Evolutionary conservation across 805 yeast genomes (phyloP), one percentile per base, ranked within the genome.

Genomic region (Suhomyces sp.): DNA sequence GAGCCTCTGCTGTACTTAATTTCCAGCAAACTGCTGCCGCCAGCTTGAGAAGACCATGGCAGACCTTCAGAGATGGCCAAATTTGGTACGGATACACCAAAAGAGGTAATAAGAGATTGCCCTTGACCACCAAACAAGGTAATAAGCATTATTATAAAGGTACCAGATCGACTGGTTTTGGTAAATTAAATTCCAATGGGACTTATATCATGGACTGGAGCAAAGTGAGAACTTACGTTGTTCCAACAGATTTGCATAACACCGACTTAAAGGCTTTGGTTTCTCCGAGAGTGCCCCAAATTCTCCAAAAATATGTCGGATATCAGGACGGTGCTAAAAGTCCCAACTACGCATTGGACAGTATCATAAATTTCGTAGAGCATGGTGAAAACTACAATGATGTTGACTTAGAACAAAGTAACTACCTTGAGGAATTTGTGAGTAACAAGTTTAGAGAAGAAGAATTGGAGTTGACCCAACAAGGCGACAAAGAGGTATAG

Each of bases 121-220:
- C 96, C 4, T 75, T 93, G 60, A 87, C 97, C 20, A 86, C 97
- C 20, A 94, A 94, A 63, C 90, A 89, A 66, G 98, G 99, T 63
- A 93, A 94, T 72, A 91, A 92, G 75, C 86, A 88, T 61, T 88
- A 79, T 73, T 94, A 94, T 75, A 94, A 94, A 69, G 99, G 99
- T 76, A 94, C 98, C 20, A 82, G 97, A 53, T 89, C 99, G 4
- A 81, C 96, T 3, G 97, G 97, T 68, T 83, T 90, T 56, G 99
- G 99, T 66, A 78, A 76, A 49, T 83, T 86, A 64, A 87, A 94
- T 49, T 75, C 78, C 33, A 79, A 77, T 54, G 97, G 96, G 49
- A 80, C 81, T 20, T 94, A 90, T 69, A 75, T 81, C 6, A 81
- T 94, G 55, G 80, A 89, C 72, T 93, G 96, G 89, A 69, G 72